Conservation (phyloP, 1,284 basidiomycete genomes). For the Cryptococcus sp. region DNA sequence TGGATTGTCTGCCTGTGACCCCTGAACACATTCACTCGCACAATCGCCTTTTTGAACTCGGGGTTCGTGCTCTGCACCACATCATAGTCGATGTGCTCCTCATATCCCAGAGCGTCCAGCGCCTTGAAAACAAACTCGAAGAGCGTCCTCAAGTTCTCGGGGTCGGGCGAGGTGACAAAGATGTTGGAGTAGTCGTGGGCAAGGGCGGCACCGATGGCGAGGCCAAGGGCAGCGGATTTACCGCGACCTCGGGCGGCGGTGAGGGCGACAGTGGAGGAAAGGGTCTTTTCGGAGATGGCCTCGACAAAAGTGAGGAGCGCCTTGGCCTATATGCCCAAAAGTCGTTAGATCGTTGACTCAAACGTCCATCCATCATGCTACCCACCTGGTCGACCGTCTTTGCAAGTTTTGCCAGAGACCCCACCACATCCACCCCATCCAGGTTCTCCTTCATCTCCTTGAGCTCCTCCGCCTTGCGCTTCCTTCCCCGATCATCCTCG, state of each 20-base stretch:
- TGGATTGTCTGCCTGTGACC: constrained; percentile 92
- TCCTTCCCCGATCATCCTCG: constrained; percentile 44
- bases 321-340: constrained; percentile 57
- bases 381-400: constrained; percentile 84
- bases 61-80: constrained; percentile 90
- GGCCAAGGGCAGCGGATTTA: constrained; percentile 91
- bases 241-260: constrained; percentile 94
- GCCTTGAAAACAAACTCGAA: constrained; percentile 99
- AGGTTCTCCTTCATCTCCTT: constrained; percentile 77
- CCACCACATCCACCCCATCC: constrained; percentile 79
- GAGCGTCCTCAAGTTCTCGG: constrained; percentile 96
- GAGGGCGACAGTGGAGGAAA: constrained; percentile 90
- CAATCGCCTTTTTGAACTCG: constrained; percentile 93
- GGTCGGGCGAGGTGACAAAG: constrained; percentile 95
- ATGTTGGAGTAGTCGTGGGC: constrained; percentile 97
- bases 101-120: constrained; percentile 88
- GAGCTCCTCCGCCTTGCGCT: constrained; percentile 58
- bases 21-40: constrained; percentile 91
- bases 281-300: constrained; percentile 84
- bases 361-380: not conserved
- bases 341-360: not conserved
- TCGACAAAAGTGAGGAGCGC: constrained; percentile 89
- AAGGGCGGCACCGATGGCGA: constrained; percentile 89
- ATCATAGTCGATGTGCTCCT: constrained; percentile 97
- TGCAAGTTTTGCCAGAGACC: constrained; percentile 85